Percentiles rank a stretch among this genome's conserved stretches.
These are phyloP conservation scores for Zizania latifolia DNA, from an alignment of 176 grass and related monocot genomes.

Conservation along the genomic window DNA sequence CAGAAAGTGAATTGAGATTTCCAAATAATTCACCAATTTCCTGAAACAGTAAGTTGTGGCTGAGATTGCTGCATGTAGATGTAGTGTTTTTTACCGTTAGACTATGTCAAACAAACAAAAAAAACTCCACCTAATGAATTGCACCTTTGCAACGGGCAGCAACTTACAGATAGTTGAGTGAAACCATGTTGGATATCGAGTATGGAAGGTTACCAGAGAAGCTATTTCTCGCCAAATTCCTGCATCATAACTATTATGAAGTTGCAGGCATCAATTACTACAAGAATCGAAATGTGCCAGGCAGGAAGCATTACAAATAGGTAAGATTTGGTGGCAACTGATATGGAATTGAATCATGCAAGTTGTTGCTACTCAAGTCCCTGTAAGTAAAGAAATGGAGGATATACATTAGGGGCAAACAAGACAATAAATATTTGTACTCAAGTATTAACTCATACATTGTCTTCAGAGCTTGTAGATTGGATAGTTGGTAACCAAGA, in stretches of 20 bases:
- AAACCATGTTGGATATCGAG: conserved; percentile 63
- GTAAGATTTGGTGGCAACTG: conserved; percentile 78
- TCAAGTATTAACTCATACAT: conserved; percentile 48
- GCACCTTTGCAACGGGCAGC: neutral
- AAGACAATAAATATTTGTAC: neutral
- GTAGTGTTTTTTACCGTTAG: conserved; percentile 25
- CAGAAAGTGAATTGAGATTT: conserved; percentile 64
- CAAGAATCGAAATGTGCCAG: conserved; percentile 14
- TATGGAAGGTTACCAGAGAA: conserved; percentile 72
- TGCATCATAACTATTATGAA: conserved; percentile 31
- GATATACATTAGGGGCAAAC: conserved; percentile 1
- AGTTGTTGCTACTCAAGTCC: conserved; percentile 80
- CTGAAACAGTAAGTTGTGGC: conserved; percentile 71
- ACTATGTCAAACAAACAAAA: neutral
- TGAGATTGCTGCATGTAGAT: conserved; percentile 70
- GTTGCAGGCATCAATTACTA: neutral
- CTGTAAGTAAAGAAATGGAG: conserved; percentile 40
- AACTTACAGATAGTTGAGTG: conserved; percentile 89
- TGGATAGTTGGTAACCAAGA: conserved; percentile 66
- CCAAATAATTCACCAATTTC: conserved; percentile 77
- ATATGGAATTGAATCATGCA: conserved; percentile 72
- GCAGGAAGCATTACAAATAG: conserved; percentile 65
- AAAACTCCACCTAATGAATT: neutral
- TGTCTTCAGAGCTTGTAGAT: conserved; percentile 64
- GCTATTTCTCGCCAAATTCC: conserved; percentile 81